phyloP scores from a whole-genome alignment of 805 yeast species.

The Naumovozyma baii region DNA sequence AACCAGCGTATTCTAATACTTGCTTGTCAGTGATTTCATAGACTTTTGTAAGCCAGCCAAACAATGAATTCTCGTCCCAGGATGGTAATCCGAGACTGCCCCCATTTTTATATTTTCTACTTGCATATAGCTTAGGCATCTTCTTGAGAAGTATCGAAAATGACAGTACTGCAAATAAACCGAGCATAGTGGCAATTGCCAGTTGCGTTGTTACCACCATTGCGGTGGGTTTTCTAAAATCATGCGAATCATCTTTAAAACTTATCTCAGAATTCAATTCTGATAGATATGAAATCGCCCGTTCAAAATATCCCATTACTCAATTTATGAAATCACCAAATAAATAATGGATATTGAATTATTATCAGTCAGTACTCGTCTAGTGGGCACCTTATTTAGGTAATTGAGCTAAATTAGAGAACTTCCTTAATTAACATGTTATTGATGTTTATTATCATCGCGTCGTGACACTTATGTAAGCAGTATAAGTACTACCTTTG shows the following conservation, averaged over 20 bases:
- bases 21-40: conserved; percentile 61
- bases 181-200: conserved; percentile 57
- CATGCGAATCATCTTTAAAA: conserved; percentile 10
- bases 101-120: conserved; percentile 41
- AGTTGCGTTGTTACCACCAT: conserved; percentile 73
- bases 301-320: neutral
- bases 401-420: too few species aligned
- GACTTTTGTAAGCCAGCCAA: conserved; percentile 75
- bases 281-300: neutral
- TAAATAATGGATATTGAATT: too few species aligned
- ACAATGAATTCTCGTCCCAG: conserved; percentile 38
- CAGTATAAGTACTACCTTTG: too few species aligned
- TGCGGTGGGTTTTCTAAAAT: conserved; percentile 31
- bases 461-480: too few species aligned
- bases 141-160: conserved; percentile 64
- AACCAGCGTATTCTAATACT: conserved; percentile 79
- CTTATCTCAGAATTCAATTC: neutral
- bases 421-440: too few species aligned
- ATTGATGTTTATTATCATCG: too few species aligned
- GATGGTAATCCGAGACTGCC: conserved; percentile 23
- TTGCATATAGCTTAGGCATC: conserved; percentile 78
- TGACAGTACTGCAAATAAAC: conserved; percentile 53
- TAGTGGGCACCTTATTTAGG: too few species aligned
- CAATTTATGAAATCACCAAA: too few species aligned
- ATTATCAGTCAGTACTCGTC: too few species aligned